Percentiles rank a stretch among this genome's conserved stretches.
phyloP scores from a whole-genome alignment of 345 rosid species.

The Camelina sativa region DNA sequence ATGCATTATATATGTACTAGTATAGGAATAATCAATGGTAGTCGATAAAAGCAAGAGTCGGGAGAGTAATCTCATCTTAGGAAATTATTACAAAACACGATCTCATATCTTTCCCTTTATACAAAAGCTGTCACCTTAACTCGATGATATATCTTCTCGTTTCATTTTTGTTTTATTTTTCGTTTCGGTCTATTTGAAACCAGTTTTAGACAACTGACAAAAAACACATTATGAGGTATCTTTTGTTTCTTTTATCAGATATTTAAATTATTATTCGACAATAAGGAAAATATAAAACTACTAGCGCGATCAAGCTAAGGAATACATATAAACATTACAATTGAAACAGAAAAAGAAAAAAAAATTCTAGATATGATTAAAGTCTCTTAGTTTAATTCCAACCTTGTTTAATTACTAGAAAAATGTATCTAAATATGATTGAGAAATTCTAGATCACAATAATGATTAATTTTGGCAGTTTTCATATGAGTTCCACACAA shows the following conservation, averaged over 20 bases:
- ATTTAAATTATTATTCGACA: not conserved
- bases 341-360: not conserved
- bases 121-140: conserved; percentile 31
- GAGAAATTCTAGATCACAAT: not conserved
- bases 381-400: not conserved
- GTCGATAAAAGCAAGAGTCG: conserved; percentile 29
- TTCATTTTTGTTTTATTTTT: no score
- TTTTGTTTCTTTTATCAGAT: not conserved
- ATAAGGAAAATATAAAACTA: not conserved
- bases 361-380: not conserved
- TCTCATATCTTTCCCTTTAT: conserved; percentile 26
- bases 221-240: conserved; percentile 12
- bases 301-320: not conserved
- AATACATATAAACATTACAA: not conserved
- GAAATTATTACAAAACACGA: conserved; percentile 41
- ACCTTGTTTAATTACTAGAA: not conserved
- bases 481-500: not conserved
- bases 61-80: conserved; percentile 26
- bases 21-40: not conserved
- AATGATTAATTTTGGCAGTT: not conserved
- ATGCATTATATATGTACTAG: not conserved
- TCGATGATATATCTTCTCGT: conserved; percentile 10
- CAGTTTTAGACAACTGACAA: conserved; percentile 25
- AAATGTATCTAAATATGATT: not conserved
- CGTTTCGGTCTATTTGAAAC: conserved; percentile 28